Evolutionary conservation across 441 rosid genomes (phyloP), one percentile per base, ranked within the genome.

Genomic region (Erodium texanum): DNA sequence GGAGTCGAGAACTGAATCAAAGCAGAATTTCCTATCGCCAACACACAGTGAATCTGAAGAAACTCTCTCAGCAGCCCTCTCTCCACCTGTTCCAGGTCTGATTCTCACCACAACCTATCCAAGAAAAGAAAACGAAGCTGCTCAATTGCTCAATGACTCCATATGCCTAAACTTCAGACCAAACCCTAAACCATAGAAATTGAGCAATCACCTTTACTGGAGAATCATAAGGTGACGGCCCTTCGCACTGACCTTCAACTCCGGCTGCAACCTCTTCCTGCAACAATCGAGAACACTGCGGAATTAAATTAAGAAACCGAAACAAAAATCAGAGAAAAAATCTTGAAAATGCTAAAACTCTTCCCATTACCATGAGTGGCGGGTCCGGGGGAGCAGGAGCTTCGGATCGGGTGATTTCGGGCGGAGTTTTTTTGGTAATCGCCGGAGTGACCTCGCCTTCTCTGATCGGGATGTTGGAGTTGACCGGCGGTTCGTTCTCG

Each of bases 81-180:
- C 78, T 32, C 74, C 77, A 62, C 77, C 88, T 50, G 71, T 82
- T 71, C 66, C 77, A 18, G 91, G 92, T 71, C 84, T 92, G 71
- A 94, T 79, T 81, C 99, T 86, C 82, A 88, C 96, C 65, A 82
- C 85, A 76, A 89, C 97, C 97, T 92, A 50, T 62, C 7, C 18
- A 59, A 11, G 36, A 58, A 62, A 12, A 27, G 23, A 67, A 12
- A 78, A 66, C 62, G 24, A 65, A 12, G n/a, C 15, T 12, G 15
- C 50, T 43, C 50, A 14, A 43, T 43, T 10, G n/a, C n/a, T 43
- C 50, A 43, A n/a, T 14, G 5, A 12, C 50, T 15, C n/a, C 50
- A 43, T 12, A 43, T 43, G 54, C 38, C 59, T 64, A 71, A 66
- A 54, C 12, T 24, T 3, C 2, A 54, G 19, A 9, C 61, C 65